Base-by-base conservation (phyloP, 208 protist genomes). In the Trypanosomatidae sp. region DNA sequence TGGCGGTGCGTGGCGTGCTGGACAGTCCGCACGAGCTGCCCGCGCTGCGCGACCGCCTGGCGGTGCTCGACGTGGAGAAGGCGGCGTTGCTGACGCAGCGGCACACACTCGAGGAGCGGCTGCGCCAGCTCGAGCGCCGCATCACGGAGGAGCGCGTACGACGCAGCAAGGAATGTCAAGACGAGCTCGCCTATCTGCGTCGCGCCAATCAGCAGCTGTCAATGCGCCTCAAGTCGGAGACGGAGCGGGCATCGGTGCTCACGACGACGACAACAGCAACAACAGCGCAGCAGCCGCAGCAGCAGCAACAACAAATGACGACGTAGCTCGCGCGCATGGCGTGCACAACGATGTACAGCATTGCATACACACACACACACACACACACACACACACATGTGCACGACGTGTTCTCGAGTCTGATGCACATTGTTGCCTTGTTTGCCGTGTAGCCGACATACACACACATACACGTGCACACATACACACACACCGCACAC, bases 161-260 rank as follows among this genome's bases (percentile, higher is more conserved):
- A 19, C 58, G 65, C 0, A 61, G 81, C 44, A 94, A 94, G 62
- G 80, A 88, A 38, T 75, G 97, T 43, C 70, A 86, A 21, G 95
- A 99, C 41, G 96, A 98, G 53, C 54, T 98, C 23, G 60, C 64
- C 15, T 98, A 96, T 69, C 82, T 97, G 48, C 94, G 96, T 15
- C 65, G 69, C n/a, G 72, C 83, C 1, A 97, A 97, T 56, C 76
- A 94, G 44, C 92, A 97, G 68, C 71, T 97, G 30, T 96, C 95
- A 26, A 53, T 87, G 30, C 73, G 78, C 1, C 66, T 95, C 13
- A 92, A 92, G 56, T 56, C 61, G 33, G 84, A 92, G 51, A 87
- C 79, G 48, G 79, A 92, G 49, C 63, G 68, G 3, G 70, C 64
- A 22, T 73, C 67, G 7, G 47, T 0, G 56, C 50, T 26, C 33